Base-by-base conservation (phyloP, 495 filamentous ascomycete species). In the Lepidopterella palustris region DNA sequence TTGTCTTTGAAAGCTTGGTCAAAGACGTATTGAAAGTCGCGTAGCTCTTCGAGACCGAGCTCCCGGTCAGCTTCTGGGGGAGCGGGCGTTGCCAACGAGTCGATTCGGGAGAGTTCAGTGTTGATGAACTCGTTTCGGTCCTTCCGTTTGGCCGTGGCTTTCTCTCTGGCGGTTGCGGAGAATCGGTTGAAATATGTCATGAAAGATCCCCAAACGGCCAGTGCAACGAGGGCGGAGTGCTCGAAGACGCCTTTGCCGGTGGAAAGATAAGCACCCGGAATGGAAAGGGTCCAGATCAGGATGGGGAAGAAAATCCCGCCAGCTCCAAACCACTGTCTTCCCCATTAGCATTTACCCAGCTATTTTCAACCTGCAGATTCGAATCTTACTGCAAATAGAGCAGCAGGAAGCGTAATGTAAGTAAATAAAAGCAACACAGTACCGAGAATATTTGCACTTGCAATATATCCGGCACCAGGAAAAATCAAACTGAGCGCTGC, bases 41-140 rank as follows among this genome's bases (percentile, higher is more conserved):
- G 39, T 11, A 42, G 39, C 13, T 42, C 39, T 42, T 42, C 39
- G 20, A 42, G 39, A 9, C 39, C 20, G 13, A 42, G 39, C 6
- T 42, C 28, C 73, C 76, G 9, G 73, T 77, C 5, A 70, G 77
- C n/a, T 77, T 75, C 0, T 42, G 39, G 39, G 20, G 39, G 39
- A 11, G 39, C 39, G 2, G 39, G 39, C 39, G 39, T 42, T 20
- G 39, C 13, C 3, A 42, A 20, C 20, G 39, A 15, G 39, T 42
- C 39, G 20, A 42, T 42, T 2, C 13, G 20, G 39, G 39, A 15
- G 20, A 42, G 39, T 20, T 42, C 39, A 20, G 13, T 42, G 39
- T 11, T 42, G 8, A 42, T 42, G 39, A 42, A 42, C 3, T 11
- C 20, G 20, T 42, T 42, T 42, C 39, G 39, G 39, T 2, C 20